A percentile compares a stretch with the other conserved stretches of the same genome.
These are phyloP conservation scores for Entophlyctis luteolus DNA, from an alignment of 192 early-diverging fungal species.

Conservation along the genomic window DNA sequence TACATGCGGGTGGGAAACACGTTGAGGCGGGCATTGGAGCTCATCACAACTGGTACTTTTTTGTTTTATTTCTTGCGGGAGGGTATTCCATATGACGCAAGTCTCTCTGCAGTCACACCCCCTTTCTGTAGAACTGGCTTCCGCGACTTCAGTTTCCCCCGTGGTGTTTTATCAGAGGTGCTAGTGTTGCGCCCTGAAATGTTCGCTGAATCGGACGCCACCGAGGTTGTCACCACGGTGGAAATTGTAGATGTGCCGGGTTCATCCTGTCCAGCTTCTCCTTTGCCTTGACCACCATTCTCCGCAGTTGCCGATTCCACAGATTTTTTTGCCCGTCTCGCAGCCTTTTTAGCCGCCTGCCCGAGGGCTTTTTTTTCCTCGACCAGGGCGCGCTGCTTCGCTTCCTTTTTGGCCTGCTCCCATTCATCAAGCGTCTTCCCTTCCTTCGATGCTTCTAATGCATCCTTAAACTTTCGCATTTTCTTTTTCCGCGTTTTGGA, in stretches of 20 bases:
- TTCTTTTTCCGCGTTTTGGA: conserved; percentile 27
- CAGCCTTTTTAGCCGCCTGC: conserved; percentile 10
- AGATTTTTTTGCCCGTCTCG: neutral
- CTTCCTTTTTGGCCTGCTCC: conserved; percentile 26
- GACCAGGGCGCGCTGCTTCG: conserved; percentile 14
- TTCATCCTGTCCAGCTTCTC: conserved; percentile 7
- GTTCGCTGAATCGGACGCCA: too few species aligned
- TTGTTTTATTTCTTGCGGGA: conserved; percentile 16
- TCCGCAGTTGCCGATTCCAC: neutral
- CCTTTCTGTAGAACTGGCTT: conserved; percentile 5
- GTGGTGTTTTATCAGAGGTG: too few species aligned
- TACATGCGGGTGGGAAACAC: conserved; percentile 97
- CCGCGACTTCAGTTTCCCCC: neutral
- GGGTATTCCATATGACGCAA: conserved; percentile 35
- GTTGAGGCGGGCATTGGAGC: conserved; percentile 58
- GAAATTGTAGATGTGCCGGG: too few species aligned
- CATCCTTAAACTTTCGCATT: conserved; percentile 23
- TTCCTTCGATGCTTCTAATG: conserved; percentile 11
- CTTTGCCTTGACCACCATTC: conserved; percentile 3
- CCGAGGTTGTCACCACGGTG: too few species aligned
- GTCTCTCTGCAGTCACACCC: conserved; percentile 23
- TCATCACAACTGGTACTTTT: neutral
- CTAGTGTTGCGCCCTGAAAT: too few species aligned
- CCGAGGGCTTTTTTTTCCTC: conserved; percentile 7
- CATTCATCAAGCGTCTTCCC: conserved; percentile 19